These are phyloP conservation scores for Golubevia sp. DNA, from an alignment of 1,284 basidiomycete species.

Conservation along the genomic window DNA sequence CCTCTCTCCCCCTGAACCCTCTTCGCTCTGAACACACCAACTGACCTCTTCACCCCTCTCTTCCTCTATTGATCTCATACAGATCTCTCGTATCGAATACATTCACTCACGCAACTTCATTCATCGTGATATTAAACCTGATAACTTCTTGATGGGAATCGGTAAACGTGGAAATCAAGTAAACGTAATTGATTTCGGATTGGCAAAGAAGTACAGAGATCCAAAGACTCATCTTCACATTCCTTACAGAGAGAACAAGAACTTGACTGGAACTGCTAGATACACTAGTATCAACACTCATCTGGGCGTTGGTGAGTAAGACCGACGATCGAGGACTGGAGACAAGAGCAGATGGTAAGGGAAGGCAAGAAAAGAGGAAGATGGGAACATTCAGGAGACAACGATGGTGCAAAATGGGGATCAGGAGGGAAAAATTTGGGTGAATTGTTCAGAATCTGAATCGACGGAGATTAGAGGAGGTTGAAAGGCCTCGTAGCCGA, in stretches of 20 bases:
- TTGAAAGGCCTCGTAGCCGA: too few relatives aligned
- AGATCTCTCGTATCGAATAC: conserved; percentile 99
- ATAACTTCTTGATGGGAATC: conserved; percentile 99
- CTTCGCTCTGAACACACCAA: not conserved
- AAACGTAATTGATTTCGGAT: conserved; percentile 98
- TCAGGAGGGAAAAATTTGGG: too few relatives aligned
- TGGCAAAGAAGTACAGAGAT: conserved; percentile 99
- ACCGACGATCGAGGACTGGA: too few relatives aligned
- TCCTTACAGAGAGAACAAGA: conserved; percentile 99
- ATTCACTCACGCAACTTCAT: conserved; percentile 99
- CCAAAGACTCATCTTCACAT: conserved; percentile 99
- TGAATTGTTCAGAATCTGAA: too few relatives aligned
- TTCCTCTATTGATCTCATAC: conserved; percentile 6
- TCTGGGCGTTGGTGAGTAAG: conserved; percentile 78
- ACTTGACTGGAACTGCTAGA: conserved; percentile 95
- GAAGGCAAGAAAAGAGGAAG: too few relatives aligned
- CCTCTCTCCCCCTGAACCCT: not conserved
- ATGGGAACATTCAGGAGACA: too few relatives aligned
- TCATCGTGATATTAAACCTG: conserved; percentile 97
- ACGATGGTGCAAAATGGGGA: too few relatives aligned
- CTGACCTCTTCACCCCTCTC: not conserved
- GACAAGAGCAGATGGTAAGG: too few relatives aligned
- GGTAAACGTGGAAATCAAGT: conserved; percentile 99
- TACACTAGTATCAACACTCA: conserved; percentile 99
- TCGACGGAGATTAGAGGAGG: too few relatives aligned